phyloP scores from a whole-genome alignment of 148 eudicot genomes.

The Rhododendron ovatum region DNA sequence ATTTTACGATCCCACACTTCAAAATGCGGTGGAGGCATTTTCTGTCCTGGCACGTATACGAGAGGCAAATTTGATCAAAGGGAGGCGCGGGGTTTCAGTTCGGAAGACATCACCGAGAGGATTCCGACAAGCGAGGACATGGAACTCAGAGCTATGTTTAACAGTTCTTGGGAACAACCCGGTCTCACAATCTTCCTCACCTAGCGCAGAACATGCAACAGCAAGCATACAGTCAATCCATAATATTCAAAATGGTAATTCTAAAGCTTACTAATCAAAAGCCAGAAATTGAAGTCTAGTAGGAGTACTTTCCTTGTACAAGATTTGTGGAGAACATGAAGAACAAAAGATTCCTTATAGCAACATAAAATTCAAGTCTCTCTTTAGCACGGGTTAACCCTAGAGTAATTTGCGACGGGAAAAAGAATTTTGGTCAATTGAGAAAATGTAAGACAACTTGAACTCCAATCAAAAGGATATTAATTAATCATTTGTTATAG shows the following conservation, averaged over 20 bases:
- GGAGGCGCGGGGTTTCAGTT: constrained; percentile 11
- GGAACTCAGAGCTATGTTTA: constrained; percentile 28
- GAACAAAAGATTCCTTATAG: not conserved
- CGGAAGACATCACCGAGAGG: constrained; percentile 20
- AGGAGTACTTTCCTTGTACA: not conserved
- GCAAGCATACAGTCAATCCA: constrained; percentile 1
- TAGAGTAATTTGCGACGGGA: not conserved
- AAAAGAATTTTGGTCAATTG: not conserved
- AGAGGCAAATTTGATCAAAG: constrained; percentile 15
- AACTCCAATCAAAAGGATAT: not conserved
- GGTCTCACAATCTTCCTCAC: constrained; percentile 26
- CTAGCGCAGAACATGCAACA: constrained; percentile 8
- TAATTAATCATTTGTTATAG: not conserved
- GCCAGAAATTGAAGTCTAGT: not conserved
- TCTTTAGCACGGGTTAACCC: not conserved
- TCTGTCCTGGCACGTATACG: not conserved
- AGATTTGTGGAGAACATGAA: not conserved
- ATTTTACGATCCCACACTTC: not conserved
- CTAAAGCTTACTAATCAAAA: not conserved
- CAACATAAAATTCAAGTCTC: not conserved
- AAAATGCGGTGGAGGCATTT: not conserved
- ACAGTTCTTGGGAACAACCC: constrained; percentile 36
- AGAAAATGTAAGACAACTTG: not conserved
- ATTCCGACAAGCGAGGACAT: constrained; percentile 21
- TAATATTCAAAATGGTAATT: not conserved